These are phyloP conservation scores for Dictyostelium citrinum DNA, from an alignment of 78 protist genomes.

Conservation along the genomic window DNA sequence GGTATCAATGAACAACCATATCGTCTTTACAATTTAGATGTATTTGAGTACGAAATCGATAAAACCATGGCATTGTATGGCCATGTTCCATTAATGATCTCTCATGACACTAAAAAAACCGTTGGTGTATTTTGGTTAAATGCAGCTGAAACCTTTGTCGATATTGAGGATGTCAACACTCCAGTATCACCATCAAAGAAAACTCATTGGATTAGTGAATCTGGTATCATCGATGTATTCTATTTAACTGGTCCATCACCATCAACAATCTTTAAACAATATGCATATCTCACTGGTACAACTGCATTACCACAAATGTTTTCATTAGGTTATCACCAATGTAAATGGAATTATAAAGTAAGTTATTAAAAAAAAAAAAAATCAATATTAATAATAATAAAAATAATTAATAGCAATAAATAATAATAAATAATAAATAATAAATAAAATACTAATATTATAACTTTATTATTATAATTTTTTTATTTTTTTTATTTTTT, in stretches of 20 bases:
- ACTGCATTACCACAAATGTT: conserved; percentile 94
- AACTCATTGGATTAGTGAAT: conserved; percentile 93
- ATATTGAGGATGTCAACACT: conserved; percentile 51
- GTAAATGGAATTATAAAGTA: conserved; percentile 98
- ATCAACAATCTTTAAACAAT: conserved; percentile 75
- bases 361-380: not conserved
- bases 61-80: conserved; percentile 96
- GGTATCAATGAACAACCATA: conserved; percentile 89
- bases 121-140: conserved; percentile 94
- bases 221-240: conserved; percentile 94
- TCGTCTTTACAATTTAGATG: conserved; percentile 97
- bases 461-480: not conserved
- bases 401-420: conserved; percentile 50
- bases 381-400: conserved; percentile 49
- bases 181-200: conserved; percentile 9
- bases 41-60: conserved; percentile 95
- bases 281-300: conserved; percentile 91
- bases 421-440: not conserved
- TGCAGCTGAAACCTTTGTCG: conserved; percentile 96
- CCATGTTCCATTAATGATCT: conserved; percentile 93
- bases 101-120: conserved; percentile 79
- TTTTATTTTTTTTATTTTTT: not conserved
- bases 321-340: conserved; percentile 98
- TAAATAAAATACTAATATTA: not conserved
- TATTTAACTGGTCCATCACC: conserved; percentile 91